Evolutionary conservation across 176 grass and related monocot species (phyloP), one percentile per base, ranked within the genome.

Genomic region (Bonia amplexicaulis): DNA sequence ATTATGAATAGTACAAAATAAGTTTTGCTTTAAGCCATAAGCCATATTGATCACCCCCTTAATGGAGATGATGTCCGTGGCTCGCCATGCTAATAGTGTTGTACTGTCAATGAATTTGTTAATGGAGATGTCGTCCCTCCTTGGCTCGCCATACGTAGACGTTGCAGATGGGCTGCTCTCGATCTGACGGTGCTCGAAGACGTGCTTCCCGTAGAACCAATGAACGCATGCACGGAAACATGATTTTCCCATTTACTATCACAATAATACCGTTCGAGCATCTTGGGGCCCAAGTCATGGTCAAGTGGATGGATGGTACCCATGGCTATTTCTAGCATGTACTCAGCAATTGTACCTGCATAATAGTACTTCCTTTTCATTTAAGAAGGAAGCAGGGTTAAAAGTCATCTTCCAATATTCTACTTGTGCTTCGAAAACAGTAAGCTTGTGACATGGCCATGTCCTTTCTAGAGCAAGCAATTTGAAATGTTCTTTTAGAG

Each of bases 221-320:
- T 33, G 31, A 33, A 33, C 31, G 0, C 31, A 33, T 3, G 3
- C 2, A 3, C 3, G 3, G 31, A 33, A 33, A 33, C 0, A 33
- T 2, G 31, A 33, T 33, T 33, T 33, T 33, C 3, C 31, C 31
- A 22, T 71, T 87, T 87, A 19, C 80, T 80, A 81, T 49, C 14
- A 31, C 81, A 46, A 69, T 68, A 17, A 84, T 46, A 46, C 10
- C 69, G 20, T 79, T 46, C 16, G 12, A 11, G 27, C 80, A 62
- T 44, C 85, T 84, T 84, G 89, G 54, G 80, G 17, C 31, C 68
- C 68, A 84, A 80, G 52, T 64, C 78, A 62, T 42, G n/a, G 68
- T 63, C 67, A 77, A 74, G 73, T 83, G 88, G 79, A 51, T 80
- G 68, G 33, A 69, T 59, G 65, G 55, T 73, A 12, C 45, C 22